A percentile compares a stretch with the other conserved stretches of the same genome.
Conservation (phyloP, 2,329 filamentous ascomycete genomes). For the Reticulascus tulasneorum region DNA sequence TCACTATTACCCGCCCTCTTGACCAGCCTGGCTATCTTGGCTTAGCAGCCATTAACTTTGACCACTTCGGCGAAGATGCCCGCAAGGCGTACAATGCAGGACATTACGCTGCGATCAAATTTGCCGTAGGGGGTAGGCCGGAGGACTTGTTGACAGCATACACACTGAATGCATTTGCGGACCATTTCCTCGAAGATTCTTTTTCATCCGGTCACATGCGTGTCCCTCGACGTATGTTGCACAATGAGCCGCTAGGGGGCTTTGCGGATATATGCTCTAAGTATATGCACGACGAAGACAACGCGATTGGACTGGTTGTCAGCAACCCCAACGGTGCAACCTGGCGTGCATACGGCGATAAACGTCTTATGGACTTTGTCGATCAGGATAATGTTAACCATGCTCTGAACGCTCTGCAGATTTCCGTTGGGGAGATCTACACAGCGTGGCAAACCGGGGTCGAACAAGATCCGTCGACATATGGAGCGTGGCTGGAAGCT, state of each 20-base stretch:
- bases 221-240: not conserved
- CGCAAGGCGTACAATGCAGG: not conserved
- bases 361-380: not conserved
- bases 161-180: not conserved
- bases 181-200: not conserved
- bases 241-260: too few species aligned
- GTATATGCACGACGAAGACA: not conserved
- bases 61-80: not conserved
- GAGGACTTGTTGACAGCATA: not conserved
- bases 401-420: not conserved
- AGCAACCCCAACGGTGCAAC: not conserved
- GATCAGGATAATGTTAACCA: not conserved
- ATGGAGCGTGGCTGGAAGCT: not conserved
- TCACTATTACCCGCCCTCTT: not conserved
- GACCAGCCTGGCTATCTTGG: not conserved
- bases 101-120: not conserved
- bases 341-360: not conserved
- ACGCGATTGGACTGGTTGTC: not conserved
- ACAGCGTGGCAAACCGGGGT: not conserved
- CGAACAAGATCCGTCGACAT: not conserved
- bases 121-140: not conserved
- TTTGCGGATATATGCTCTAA: not conserved
- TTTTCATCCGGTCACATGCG: not conserved
- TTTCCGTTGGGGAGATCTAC: not conserved
- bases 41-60: not conserved